Evolutionary conservation across 2,329 filamentous ascomycete genomes (phyloP), one percentile per base, ranked within the genome.

Genomic region (Claviceps maximensis): DNA sequence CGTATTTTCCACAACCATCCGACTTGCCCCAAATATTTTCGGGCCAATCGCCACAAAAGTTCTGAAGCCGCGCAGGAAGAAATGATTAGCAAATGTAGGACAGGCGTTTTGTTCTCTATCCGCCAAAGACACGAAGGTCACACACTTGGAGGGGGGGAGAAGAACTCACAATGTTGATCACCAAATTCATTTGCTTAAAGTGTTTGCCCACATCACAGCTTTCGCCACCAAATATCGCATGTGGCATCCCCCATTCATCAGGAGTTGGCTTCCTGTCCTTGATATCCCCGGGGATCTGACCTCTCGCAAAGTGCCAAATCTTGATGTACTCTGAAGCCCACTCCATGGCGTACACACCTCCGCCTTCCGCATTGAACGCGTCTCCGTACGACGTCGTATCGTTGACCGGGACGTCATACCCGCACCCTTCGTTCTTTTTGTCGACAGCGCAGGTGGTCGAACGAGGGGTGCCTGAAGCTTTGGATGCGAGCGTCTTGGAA

Each of bases 41-140:
- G 0, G 84, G 86, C 75, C 85, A 90, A 60, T 84, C 80, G 27
- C 87, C 87, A 62, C 88, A 93, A 64, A 93, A 88, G 50, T 86
- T 74, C 73, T 76, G n/a, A 15, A 27, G 13, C 12, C 4, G 46
- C 5, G 19, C 54, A 21, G 54, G 15, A n/a, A n/a, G n/a, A n/a
- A n/a, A 6, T 23, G 8, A 29, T 54, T 36, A 55, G 46, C 19
- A 13, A 7, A 29, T 33, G 31, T n/a, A n/a, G 27, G 27, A 8
- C 10, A 33, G 31, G 13, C 10, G 13, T 10, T 33, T 29, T 29
- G 27, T 29, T 29, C 8, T 29, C n/a, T n/a, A n/a, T n/a, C n/a
- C n/a, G n/a, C n/a, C n/a, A n/a, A n/a, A n/a, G n/a, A n/a, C n/a
- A n/a, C n/a, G 29, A 31, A 31, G 7, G 10, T 6, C 7, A 21